These are phyloP conservation scores for Russula olivacea DNA, from an alignment of 768 basidiomycete species.

Conservation along the genomic window DNA sequence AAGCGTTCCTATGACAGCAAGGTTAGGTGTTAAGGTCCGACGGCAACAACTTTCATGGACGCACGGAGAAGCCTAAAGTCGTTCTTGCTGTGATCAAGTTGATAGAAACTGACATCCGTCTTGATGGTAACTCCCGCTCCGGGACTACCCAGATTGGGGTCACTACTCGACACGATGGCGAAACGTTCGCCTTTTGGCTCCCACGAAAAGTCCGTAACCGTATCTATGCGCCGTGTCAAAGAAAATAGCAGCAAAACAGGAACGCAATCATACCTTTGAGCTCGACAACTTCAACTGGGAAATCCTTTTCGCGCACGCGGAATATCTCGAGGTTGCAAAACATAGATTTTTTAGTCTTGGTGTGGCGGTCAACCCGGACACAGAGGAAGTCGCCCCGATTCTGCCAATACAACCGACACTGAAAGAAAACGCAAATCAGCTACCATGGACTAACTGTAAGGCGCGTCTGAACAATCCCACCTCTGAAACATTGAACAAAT, in stretches of 20 bases:
- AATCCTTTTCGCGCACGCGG: constrained; percentile 94
- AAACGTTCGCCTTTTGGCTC: constrained; percentile 96
- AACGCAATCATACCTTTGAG: constrained; percentile 63
- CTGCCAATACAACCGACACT: constrained; percentile 99
- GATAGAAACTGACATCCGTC: constrained; percentile 95
- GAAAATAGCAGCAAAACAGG: constrained; percentile 6
- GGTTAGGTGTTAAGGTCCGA: neutral
- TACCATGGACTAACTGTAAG: neutral
- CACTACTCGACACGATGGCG: constrained; percentile 88
- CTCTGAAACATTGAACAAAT: constrained; percentile 96
- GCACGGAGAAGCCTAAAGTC: constrained; percentile 88
- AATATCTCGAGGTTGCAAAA: constrained; percentile 99
- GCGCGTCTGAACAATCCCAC: constrained; percentile 40
- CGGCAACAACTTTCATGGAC: constrained; percentile 24
- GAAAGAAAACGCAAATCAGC: constrained; percentile 7
- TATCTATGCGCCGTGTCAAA: constrained; percentile 46
- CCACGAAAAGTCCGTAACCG: constrained; percentile 96
- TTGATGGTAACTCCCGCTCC: constrained; percentile 91
- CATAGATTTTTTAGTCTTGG: constrained; percentile 96
- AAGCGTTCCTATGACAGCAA: constrained; percentile 52
- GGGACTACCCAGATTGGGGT: constrained; percentile 88
- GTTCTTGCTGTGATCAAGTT: constrained; percentile 85
- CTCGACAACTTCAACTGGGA: constrained; percentile 95
- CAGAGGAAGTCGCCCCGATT: constrained; percentile 97
- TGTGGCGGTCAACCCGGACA: constrained; percentile 97